phyloP scores from a whole-genome alignment of 768 basidiomycete genomes.

The Kwoniella bestiolae region DNA sequence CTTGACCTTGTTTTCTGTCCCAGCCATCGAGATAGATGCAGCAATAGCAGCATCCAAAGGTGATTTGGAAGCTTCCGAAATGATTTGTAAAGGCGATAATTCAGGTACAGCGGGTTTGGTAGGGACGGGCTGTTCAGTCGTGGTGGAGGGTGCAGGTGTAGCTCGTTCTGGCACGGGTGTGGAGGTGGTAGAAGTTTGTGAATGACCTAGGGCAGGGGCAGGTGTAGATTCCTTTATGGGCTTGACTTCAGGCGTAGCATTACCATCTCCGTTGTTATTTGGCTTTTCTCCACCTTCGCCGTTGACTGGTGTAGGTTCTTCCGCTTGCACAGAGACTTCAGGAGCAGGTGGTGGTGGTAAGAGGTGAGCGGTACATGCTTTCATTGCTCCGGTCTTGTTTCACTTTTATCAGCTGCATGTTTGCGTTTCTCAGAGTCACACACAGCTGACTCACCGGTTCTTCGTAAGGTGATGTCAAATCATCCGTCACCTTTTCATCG shows the following conservation, averaged over 20 bases:
- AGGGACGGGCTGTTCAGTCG: not conserved
- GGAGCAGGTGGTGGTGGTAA: conserved; percentile 27
- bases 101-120: not conserved
- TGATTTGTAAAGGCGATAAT: conserved; percentile 21
- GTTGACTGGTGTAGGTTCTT: not conserved
- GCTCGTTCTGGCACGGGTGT: conserved; percentile 10
- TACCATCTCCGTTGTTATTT: not conserved
- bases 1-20: conserved; percentile 48
- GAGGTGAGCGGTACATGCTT: conserved; percentile 31
- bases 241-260: not conserved
- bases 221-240: not conserved
- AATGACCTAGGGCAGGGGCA: not conserved
- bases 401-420: not conserved
- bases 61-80: conserved; percentile 40
- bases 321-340: not conserved
- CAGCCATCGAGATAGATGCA: conserved; percentile 38
- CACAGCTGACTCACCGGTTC: conserved; percentile 58
- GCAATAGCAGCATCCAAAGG: conserved; percentile 50
- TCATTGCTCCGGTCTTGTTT: conserved; percentile 44
- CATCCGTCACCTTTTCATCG: conserved; percentile 33
- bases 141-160: conserved; percentile 11
- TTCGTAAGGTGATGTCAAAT: conserved; percentile 59
- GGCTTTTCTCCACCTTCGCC: not conserved
- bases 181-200: not conserved
- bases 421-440: not conserved